Base-by-base conservation (phyloP, 306 rosid genomes). In the Hippophae rhamnoides region DNA sequence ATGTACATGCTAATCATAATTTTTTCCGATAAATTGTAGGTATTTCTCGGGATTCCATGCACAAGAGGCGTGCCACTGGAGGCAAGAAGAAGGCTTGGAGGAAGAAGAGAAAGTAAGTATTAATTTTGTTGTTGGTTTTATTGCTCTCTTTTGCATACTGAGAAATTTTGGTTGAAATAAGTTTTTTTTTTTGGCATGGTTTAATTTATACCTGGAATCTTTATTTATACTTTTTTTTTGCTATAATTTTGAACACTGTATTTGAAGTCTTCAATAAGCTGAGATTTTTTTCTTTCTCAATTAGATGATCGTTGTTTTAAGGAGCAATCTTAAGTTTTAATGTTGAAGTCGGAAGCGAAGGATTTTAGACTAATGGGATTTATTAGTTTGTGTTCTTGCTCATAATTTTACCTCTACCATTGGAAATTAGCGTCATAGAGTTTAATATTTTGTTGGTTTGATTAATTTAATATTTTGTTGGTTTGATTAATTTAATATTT, bases 11-110 rank as follows among this genome's bases (percentile, higher is more conserved):
- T 57, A 41, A 43, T 42, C 13, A 58, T 31, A 56, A 14, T 8
- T 10, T 0, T 3, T 52, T 43, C 31, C 26, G 0, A 46, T 41
- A 10, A 12, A 66, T 26, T 49, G 0, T 51, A 82, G 82, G 88
- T 71, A 82, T 82, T 10, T 82, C 82, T 62, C 84, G 84, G 64
- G 87, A 78, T 76, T 82, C 87, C 62, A 82, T 82, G 87, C 87
- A 82, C 77, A 82, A 82, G 78, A 72, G 84, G 65, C 82, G 80
- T 54, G 86, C 86, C 71, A 81, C 86, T 46, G 86, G 86, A 42
- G 86, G 86, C 62, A 81, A 81, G 83, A 78, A 81, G 79, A 81
- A 81, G 76, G 83, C 83, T 10, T 81, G 86, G 87, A 82, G 87
- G 57, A 82, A 78, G 80, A 82, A 82, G 80, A 70, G 84, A 68